A percentile compares a stretch with the other conserved stretches of the same genome.
Conservation (phyloP, 345 rosid genomes). For the Rhodamnia argentea region DNA sequence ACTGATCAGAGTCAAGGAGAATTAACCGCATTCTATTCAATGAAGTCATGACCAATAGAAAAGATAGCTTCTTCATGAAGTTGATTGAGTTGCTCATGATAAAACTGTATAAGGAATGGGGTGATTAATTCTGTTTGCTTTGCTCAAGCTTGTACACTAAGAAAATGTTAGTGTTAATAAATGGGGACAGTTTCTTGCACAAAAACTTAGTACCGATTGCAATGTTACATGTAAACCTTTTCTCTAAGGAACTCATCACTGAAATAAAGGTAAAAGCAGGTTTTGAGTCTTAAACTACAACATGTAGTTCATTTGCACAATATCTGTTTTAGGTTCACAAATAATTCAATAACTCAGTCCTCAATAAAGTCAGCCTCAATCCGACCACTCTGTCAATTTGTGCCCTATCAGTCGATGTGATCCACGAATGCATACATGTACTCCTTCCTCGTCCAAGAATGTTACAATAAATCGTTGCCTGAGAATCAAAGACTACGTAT, state of each 20-base stretch:
- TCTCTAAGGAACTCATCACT: background rate
- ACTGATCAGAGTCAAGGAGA: background rate
- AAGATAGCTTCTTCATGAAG: background rate
- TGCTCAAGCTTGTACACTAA: background rate
- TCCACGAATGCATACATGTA: background rate
- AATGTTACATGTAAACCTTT: background rate
- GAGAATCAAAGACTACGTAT: background rate
- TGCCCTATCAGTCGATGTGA: background rate
- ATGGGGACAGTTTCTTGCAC: background rate
- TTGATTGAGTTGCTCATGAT: background rate
- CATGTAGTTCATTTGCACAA: background rate
- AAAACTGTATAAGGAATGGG: background rate
- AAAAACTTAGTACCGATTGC: background rate
- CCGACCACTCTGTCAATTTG: background rate
- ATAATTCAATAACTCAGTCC: background rate
- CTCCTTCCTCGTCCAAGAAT: background rate
- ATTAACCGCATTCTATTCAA: background rate
- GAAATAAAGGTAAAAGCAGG: background rate
- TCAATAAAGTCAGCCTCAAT: background rate
- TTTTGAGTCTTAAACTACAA: background rate
- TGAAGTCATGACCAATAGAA: background rate
- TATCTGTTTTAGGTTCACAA: background rate
- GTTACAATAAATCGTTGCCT: background rate
- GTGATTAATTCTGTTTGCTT: background rate
- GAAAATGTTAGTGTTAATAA: background rate